Conservation (phyloP, 768 basidiomycete species). For the Amanita thiersii region DNA sequence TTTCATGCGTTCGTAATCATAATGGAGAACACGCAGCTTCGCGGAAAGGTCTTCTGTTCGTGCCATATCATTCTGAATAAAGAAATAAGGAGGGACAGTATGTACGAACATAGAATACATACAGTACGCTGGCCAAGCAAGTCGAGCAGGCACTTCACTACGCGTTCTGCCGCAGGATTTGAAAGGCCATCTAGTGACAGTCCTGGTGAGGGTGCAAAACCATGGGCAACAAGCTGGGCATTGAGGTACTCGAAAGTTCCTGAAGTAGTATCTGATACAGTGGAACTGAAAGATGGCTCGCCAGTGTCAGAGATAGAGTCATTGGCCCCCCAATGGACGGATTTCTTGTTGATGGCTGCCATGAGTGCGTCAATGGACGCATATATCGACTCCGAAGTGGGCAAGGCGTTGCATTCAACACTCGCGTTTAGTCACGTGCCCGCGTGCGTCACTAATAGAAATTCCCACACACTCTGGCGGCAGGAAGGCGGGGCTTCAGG, state of each 20-base stretch:
- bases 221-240: constrained; percentile 76
- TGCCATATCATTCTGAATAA: constrained; percentile 56
- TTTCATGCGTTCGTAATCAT: constrained; percentile 71
- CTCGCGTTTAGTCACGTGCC: constrained; percentile 19
- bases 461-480: too few relatives aligned
- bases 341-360: constrained; percentile 37
- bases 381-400: not conserved
- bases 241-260: constrained; percentile 76
- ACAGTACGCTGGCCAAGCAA: constrained; percentile 76
- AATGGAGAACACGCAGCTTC: constrained; percentile 67
- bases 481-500: too few relatives aligned
- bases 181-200: constrained; percentile 60
- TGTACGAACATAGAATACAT: constrained; percentile 19
- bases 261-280: constrained; percentile 28
- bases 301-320: constrained; percentile 33
- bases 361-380: constrained; percentile 14
- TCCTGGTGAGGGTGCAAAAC: constrained; percentile 58
- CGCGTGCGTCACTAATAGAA: constrained; percentile 11
- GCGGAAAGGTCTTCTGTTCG: constrained; percentile 71
- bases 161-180: constrained; percentile 41
- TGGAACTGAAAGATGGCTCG: constrained; percentile 40
- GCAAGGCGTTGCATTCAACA: constrained; percentile 6
- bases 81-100: not conserved
- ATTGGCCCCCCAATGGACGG: constrained; percentile 45
- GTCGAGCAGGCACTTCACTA: constrained; percentile 68